Percentiles rank a stretch among this genome's conserved stretches.
Evolutionary conservation across 192 early-diverging fungal species (phyloP).

Genomic region (Entomortierella chlamydospora): DNA sequence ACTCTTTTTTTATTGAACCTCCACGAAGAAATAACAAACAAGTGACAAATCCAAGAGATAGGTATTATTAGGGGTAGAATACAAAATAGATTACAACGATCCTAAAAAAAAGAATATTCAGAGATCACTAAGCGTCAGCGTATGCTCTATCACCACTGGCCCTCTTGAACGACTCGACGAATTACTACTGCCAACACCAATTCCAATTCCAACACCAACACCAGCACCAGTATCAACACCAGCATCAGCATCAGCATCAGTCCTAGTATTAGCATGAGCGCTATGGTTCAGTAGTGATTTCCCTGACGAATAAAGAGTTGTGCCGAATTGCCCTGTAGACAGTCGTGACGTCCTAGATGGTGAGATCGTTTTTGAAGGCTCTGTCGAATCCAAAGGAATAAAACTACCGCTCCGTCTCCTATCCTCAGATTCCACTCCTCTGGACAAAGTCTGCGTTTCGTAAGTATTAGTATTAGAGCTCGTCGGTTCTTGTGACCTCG

Average conservation of each 20-base stretch:
- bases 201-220: too few species aligned
- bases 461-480: not conserved
- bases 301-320: too few species aligned
- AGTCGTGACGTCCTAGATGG: not conserved
- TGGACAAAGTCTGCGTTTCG: not conserved
- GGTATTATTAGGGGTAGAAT: not conserved
- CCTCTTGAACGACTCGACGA: constrained; percentile 11
- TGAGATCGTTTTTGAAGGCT: not conserved
- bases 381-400: constrained; percentile 8
- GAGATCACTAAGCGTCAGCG: constrained; percentile 23
- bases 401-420: constrained; percentile 39
- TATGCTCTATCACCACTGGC: constrained; percentile 22
- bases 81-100: not conserved
- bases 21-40: too few species aligned
- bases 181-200: not conserved
- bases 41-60: not conserved
- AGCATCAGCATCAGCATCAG: too few species aligned
- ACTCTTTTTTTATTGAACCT: too few species aligned
- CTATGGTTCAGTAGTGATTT: too few species aligned
- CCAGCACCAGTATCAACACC: too few species aligned
- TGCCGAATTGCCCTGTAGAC: not conserved
- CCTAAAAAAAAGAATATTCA: not conserved
- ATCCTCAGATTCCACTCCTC: constrained; percentile 8
- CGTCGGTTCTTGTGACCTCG: constrained; percentile 14
- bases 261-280: too few species aligned